Evolutionary conservation across 2,329 filamentous ascomycete genomes (phyloP).

Genomic region (Neofusicoccum ribis): DNA sequence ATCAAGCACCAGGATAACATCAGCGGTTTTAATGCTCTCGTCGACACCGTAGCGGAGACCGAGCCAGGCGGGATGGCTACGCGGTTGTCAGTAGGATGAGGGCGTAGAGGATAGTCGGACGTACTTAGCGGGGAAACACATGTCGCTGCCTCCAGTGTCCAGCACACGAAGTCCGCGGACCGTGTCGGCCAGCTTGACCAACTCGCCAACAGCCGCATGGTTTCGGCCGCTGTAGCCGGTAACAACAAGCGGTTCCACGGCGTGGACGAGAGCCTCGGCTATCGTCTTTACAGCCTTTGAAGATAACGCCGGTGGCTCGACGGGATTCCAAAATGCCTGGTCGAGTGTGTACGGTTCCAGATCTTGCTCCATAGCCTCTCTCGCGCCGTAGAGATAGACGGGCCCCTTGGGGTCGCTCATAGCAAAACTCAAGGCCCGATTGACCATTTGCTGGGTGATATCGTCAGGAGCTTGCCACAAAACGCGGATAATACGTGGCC

Average conservation of each 20-base stretch:
- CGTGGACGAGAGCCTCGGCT: conserved; percentile 62
- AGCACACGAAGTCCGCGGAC: conserved; percentile 70
- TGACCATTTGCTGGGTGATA: conserved; percentile 67
- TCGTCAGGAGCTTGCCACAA: neutral
- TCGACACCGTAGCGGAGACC: conserved; percentile 73
- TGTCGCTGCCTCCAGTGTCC: conserved; percentile 75
- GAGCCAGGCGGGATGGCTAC: conserved; percentile 56
- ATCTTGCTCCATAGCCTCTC: conserved; percentile 83
- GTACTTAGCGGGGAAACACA: conserved; percentile 67
- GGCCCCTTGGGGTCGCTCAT: conserved; percentile 75
- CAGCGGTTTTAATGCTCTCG: conserved; percentile 71
- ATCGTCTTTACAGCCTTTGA: conserved; percentile 58
- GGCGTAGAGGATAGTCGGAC: neutral
- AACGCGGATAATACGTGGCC: too few relatives aligned
- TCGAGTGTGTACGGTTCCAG: conserved; percentile 61
- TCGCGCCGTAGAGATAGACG: conserved; percentile 74
- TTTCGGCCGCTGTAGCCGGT: conserved; percentile 73
- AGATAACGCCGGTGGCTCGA: conserved; percentile 66
- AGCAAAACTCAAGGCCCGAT: conserved; percentile 80
- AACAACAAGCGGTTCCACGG: conserved; percentile 67
- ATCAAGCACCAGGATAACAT: conserved; percentile 81
- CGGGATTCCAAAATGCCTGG: conserved; percentile 69
- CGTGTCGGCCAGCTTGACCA: conserved; percentile 67
- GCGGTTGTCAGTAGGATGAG: neutral
- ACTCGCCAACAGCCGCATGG: conserved; percentile 58